Evolutionary conservation across 345 rosid genomes (phyloP).

Genomic region (Gossypium australe): DNA sequence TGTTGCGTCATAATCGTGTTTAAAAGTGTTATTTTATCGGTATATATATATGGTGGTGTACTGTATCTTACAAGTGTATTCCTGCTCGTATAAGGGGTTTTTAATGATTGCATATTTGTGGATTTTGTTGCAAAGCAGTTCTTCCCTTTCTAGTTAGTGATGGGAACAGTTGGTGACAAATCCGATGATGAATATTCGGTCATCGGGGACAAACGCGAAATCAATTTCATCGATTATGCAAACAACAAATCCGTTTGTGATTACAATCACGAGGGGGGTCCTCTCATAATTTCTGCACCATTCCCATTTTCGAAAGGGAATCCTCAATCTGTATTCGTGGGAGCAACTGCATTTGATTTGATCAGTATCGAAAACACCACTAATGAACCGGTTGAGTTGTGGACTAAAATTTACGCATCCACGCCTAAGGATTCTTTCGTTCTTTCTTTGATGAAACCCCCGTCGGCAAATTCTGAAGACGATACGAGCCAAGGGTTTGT

Average conservation of each 20-base stretch:
- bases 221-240: slow-evolving; percentile 65
- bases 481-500: slow-evolving; percentile 31
- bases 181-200: slow-evolving; percentile 67
- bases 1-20: background rate
- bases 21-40: too few relatives aligned
- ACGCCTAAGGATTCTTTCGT: slow-evolving; percentile 52
- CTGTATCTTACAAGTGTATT: background rate
- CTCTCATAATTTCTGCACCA: slow-evolving; percentile 58
- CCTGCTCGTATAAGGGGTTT: background rate
- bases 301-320: slow-evolving; percentile 55
- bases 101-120: background rate
- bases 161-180: slow-evolving; percentile 44
- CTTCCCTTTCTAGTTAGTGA: slow-evolving; percentile 19
- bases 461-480: slow-evolving; percentile 19
- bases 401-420: slow-evolving; percentile 63
- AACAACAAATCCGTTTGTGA: slow-evolving; percentile 44
- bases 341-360: slow-evolving; percentile 47
- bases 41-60: background rate
- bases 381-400: slow-evolving; percentile 49
- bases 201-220: slow-evolving; percentile 71
- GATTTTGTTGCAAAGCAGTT: background rate
- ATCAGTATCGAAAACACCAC: slow-evolving; percentile 54
- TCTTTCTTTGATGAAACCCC: slow-evolving; percentile 71
- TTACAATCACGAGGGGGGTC: slow-evolving; percentile 53
- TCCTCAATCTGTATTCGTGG: slow-evolving; percentile 55